A percentile compares a stretch with the other conserved stretches of the same genome.
Conservation (phyloP, 768 basidiomycete genomes). For the Gloeopeniophorella convolvens region DNA sequence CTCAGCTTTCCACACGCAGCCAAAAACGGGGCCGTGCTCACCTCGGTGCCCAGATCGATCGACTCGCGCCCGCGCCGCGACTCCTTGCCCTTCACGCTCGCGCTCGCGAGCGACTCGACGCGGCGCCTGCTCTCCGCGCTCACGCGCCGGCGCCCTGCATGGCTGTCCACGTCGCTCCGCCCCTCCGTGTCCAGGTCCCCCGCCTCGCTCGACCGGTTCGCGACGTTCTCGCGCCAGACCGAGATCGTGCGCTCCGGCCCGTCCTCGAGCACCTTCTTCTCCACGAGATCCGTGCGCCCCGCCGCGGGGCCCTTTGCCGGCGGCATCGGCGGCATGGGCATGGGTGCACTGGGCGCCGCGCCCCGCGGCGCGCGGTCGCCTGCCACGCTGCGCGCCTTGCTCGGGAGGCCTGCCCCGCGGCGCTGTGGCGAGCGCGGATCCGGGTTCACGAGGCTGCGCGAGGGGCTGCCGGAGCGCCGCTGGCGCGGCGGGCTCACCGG, state of each 20-base stretch:
- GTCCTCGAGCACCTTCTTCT: conserved; percentile 30
- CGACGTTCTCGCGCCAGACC: conserved; percentile 31
- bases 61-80: conserved; percentile 21
- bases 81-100: conserved; percentile 18
- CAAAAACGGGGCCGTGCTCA: conserved; percentile 15
- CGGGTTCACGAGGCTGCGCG: conserved; percentile 10
- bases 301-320: conserved; percentile 14
- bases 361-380: conserved; percentile 8
- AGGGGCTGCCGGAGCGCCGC: conserved; percentile 11
- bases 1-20: not conserved
- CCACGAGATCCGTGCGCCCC: conserved; percentile 27
- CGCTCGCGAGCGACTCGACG: conserved; percentile 6
- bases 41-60: conserved; percentile 27
- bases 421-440: not conserved
- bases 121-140: conserved; percentile 14
- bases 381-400: conserved; percentile 18
- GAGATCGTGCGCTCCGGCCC: conserved; percentile 31
- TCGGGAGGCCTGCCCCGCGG: not conserved
- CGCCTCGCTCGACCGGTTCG: conserved; percentile 23
- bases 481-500: not conserved
- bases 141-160: conserved; percentile 20
- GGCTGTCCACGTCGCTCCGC: conserved; percentile 23
- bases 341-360: not conserved
- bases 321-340: not conserved
- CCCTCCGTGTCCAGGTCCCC: conserved; percentile 1